Conservation (phyloP, 2,329 filamentous ascomycete genomes). For the Cordyceps fumosorosea region DNA sequence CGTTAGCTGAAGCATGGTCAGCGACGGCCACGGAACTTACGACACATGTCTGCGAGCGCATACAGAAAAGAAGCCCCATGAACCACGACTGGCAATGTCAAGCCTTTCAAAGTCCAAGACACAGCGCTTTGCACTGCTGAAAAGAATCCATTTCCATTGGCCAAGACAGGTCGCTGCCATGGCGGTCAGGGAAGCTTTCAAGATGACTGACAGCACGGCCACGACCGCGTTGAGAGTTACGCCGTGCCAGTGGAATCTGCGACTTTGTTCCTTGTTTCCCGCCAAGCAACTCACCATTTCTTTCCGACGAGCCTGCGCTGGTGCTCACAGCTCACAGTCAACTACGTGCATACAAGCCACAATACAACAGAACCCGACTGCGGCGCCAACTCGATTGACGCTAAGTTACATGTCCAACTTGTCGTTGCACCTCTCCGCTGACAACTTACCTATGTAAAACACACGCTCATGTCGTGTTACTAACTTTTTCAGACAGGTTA, state of each 20-base stretch:
- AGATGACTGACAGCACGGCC: conserved; percentile 14
- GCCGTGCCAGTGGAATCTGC: conserved; percentile 3
- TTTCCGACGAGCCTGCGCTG: too few relatives aligned
- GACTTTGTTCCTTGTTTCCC: too few relatives aligned
- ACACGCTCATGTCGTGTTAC: too few relatives aligned
- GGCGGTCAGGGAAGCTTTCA: conserved; percentile 13
- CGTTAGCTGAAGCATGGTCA: background rate
- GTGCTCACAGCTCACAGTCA: too few relatives aligned
- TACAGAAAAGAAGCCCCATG: conserved; percentile 14
- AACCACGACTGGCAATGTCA: conserved; percentile 16
- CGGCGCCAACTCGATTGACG: too few relatives aligned
- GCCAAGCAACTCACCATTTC: too few relatives aligned
- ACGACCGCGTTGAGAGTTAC: conserved; percentile 18
- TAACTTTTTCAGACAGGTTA: too few relatives aligned
- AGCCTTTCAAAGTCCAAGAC: conserved; percentile 19
- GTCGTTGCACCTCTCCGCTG: too few relatives aligned
- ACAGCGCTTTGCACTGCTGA: conserved; percentile 1
- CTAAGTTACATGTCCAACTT: too few relatives aligned
- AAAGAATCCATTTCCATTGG: conserved; percentile 20
- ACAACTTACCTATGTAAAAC: too few relatives aligned
- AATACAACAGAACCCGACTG: too few relatives aligned
- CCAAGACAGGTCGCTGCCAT: conserved; percentile 15
- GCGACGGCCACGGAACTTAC: conserved; percentile 5
- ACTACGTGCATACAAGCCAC: too few relatives aligned
- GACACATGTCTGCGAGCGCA: conserved; percentile 3